A percentile compares a stretch with the other conserved stretches of the same genome.
These are phyloP conservation scores for Pythium apleroticum DNA, from an alignment of 352 stramenopile species.

Conservation along the genomic window DNA sequence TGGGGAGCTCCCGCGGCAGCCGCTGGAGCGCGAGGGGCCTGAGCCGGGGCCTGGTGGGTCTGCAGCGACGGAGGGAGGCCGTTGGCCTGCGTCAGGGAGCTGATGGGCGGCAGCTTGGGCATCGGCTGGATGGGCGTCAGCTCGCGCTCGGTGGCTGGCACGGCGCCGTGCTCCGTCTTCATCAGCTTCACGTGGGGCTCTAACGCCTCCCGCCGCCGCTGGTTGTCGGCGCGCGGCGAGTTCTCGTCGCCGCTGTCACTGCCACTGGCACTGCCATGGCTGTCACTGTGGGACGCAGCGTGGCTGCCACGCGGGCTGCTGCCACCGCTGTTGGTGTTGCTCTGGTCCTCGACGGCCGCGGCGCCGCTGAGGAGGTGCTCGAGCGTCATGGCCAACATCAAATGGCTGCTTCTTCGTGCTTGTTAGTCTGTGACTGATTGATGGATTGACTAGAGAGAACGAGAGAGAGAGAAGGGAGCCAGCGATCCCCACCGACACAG, in stretches of 20 bases:
- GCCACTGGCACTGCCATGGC: not conserved
- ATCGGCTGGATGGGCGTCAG: slow-evolving; percentile 10
- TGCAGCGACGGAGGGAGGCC: slow-evolving; percentile 10
- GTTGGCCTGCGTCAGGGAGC: slow-evolving; percentile 20
- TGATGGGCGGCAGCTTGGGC: slow-evolving; percentile 30
- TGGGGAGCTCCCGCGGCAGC: not conserved
- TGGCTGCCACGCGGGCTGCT: not conserved
- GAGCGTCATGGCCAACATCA: slow-evolving; percentile 26
- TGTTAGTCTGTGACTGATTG: slow-evolving; percentile 2
- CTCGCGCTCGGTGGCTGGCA: not conserved
- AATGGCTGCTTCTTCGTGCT: not conserved
- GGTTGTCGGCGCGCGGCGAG: not conserved
- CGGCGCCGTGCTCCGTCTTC: not conserved
- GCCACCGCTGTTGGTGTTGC: not conserved
- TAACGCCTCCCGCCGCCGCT: too few relatives aligned
- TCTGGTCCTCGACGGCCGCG: slow-evolving; percentile 16
- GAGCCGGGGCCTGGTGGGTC: not conserved
- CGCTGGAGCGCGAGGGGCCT: not conserved
- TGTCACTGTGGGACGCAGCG: not conserved
- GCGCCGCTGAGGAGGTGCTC: slow-evolving; percentile 24
- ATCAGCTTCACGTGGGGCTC: not conserved
- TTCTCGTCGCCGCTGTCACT: slow-evolving; percentile 13
- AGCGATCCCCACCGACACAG: slow-evolving; percentile 3
- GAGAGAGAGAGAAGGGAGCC: not conserved
- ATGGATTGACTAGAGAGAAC: not conserved